phyloP scores from a whole-genome alignment of 768 basidiomycete species.

The Rhodocollybia butyracea region DNA sequence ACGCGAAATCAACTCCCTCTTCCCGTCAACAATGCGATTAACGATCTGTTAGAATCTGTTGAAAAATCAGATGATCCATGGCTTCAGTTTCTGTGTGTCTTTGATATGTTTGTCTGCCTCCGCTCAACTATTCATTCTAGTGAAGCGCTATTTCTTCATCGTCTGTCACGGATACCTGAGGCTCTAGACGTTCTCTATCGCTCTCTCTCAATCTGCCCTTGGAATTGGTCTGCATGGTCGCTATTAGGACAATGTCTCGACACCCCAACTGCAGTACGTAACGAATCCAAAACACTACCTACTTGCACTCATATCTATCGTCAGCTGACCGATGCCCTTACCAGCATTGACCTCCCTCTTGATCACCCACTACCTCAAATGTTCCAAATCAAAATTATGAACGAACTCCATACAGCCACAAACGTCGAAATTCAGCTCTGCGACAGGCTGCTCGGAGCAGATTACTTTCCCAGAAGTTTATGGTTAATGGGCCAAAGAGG shows the following conservation, averaged over 20 bases:
- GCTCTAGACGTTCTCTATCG: slow-evolving; percentile 59
- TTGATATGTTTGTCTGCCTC: background rate
- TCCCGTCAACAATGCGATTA: slow-evolving; percentile 44
- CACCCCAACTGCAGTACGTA: background rate
- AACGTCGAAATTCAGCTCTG: slow-evolving; percentile 60
- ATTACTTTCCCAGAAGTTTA: slow-evolving; percentile 59
- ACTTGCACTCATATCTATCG: background rate
- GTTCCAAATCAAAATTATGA: slow-evolving; percentile 68
- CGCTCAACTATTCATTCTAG: slow-evolving; percentile 28
- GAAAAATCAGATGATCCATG: slow-evolving; percentile 50
- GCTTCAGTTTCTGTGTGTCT: slow-evolving; percentile 61
- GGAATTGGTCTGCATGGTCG: slow-evolving; percentile 75
- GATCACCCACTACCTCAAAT: slow-evolving; percentile 57
- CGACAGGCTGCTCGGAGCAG: slow-evolving; percentile 49
- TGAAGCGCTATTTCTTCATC: slow-evolving; percentile 59
- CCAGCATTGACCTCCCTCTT: slow-evolving; percentile 44
- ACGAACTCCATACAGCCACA: slow-evolving; percentile 63
- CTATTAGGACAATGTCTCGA: slow-evolving; percentile 53
- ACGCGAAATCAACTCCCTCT: slow-evolving; percentile 45
- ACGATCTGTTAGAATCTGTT: slow-evolving; percentile 45
- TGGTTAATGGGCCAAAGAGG: slow-evolving; percentile 68
- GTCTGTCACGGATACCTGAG: slow-evolving; percentile 55
- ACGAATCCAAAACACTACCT: background rate
- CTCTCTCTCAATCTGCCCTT: slow-evolving; percentile 55
- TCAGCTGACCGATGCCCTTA: slow-evolving; percentile 42